phyloP scores from a whole-genome alignment of 2,329 filamentous ascomycete genomes.

The Paecilomyces formosus region DNA sequence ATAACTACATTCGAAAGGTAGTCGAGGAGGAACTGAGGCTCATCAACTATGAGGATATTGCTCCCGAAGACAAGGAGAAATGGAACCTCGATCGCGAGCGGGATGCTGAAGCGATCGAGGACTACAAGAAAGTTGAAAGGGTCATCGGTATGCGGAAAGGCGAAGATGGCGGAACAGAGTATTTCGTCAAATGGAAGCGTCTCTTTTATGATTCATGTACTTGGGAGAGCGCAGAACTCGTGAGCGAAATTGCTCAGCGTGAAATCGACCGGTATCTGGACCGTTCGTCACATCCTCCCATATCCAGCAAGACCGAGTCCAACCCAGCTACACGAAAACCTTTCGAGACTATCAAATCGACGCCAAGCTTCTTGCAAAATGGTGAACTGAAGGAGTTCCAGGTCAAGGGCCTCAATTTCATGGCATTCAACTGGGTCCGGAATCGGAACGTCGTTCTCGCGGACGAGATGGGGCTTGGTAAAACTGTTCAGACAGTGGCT shows the following conservation, averaged over 20 bases:
- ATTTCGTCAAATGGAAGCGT: constrained; percentile 95
- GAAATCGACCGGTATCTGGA: constrained; percentile 90
- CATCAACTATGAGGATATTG: constrained; percentile 63
- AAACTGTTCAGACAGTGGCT: constrained; percentile 94
- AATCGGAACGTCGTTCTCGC: constrained; percentile 94
- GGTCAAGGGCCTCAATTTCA: constrained; percentile 86
- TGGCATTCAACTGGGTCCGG: constrained; percentile 92
- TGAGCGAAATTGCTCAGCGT: constrained; percentile 71
- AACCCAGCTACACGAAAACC: constrained; percentile 66
- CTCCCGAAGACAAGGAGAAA: constrained; percentile 82
- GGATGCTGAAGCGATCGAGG: constrained; percentile 76
- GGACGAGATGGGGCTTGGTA: constrained; percentile 97
- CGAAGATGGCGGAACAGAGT: constrained; percentile 68
- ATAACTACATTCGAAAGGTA: constrained; percentile 87
- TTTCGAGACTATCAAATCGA: constrained; percentile 65
- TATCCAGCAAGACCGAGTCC: constrained; percentile 70
- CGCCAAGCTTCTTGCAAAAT: constrained; percentile 76
- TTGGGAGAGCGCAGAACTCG: constrained; percentile 73
- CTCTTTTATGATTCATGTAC: constrained; percentile 91
- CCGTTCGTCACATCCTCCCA: constrained; percentile 70
- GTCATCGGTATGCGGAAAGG: constrained; percentile 78
- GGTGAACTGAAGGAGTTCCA: constrained; percentile 90
- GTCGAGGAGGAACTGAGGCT: constrained; percentile 74
- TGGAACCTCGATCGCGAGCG: constrained; percentile 93
- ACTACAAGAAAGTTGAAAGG: constrained; percentile 87